Base-by-base conservation (phyloP, 2,329 filamentous ascomycete genomes). In the Apiospora koreana region DNA sequence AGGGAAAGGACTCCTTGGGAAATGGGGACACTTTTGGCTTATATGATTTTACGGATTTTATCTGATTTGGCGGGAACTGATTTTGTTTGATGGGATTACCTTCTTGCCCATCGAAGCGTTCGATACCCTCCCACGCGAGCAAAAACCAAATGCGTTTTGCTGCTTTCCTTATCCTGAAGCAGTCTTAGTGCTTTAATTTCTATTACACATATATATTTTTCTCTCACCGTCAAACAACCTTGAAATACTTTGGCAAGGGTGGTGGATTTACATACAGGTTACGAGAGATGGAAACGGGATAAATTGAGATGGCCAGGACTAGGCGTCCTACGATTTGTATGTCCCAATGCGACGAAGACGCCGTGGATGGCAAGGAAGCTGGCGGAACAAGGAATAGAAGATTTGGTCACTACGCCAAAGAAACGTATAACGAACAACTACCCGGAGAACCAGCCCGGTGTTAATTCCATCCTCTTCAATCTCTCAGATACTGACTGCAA, bases 71-170 rank as follows among this genome's bases (percentile, higher is more conserved):
- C 28, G 16, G 50, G 50, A 35, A 28, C 21, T 31, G 48, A 9
- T 38, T 62, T 62, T 62, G 54, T 62, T 62, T 6, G 54, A 62
- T 62, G 54, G 31, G 41, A 3, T 38, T 14, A 38, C 21, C 54
- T 62, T 62, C 9, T 31, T 62, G 14, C 41, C 54, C 54, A 62
- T 67, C 42, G 42, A 67, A 67, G 65, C 65, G 65, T 67, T 67
- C 45, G 65, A 67, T 67, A 67, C 65, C 65, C 65, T 67, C 65
- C 42, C 45, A 35, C 45, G 65, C 65, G 28, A 67, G 42, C 42
- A 46, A 31, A 21, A 35, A 35, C 8, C n/a, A 31, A 35, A 58
- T 58, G 2, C n/a, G 21, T 18, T 46, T 46, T 46, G 28, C 31
- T 62, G 31, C 54, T n/a, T n/a, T n/a, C 21, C 18, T 46, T 43